phyloP scores from a whole-genome alignment of 108 stramenopile species.

The Stephanodiscus minutulus region DNA sequence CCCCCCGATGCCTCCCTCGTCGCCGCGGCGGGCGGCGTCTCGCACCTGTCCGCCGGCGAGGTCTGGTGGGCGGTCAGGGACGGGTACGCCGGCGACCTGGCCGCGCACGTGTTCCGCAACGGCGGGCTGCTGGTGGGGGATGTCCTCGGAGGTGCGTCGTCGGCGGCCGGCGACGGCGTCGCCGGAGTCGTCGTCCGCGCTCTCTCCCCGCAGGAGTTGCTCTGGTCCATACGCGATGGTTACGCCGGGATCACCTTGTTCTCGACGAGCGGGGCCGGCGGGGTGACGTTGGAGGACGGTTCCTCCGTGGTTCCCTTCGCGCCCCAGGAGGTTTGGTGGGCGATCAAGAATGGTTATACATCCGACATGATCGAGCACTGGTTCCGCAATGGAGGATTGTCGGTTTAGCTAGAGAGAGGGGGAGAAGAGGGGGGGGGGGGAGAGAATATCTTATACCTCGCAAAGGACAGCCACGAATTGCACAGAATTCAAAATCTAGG shows the following conservation, averaged over 20 bases:
- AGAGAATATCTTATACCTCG: background rate
- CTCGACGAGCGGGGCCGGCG: background rate
- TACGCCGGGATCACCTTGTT: slow-evolving; percentile 39
- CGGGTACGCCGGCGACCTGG: slow-evolving; percentile 46
- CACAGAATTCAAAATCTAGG: too few relatives aligned
- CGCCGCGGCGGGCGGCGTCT: slow-evolving; percentile 3
- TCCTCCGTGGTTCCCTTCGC: slow-evolving; percentile 28
- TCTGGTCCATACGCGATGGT: slow-evolving; percentile 53
- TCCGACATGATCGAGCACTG: slow-evolving; percentile 41
- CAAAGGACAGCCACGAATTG: too few relatives aligned
- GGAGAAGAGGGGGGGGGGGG: background rate
- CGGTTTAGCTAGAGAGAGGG: background rate
- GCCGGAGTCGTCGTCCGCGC: background rate
- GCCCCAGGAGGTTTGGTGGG: slow-evolving; percentile 55
- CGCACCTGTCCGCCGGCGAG: slow-evolving; percentile 50
- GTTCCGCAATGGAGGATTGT: slow-evolving; percentile 58
- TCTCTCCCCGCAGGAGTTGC: slow-evolving; percentile 44
- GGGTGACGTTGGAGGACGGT: background rate
- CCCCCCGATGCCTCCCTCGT: slow-evolving; percentile 9
- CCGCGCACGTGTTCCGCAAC: slow-evolving; percentile 44
- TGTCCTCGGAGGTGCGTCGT: background rate
- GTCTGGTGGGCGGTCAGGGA: slow-evolving; percentile 52
- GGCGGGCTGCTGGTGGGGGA: slow-evolving; percentile 52
- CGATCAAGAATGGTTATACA: slow-evolving; percentile 52
- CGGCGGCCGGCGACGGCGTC: background rate